Percentiles rank a stretch among this genome's conserved stretches.
Conservation (phyloP, 257 asterid species). For the Nicotiana undulata region DNA sequence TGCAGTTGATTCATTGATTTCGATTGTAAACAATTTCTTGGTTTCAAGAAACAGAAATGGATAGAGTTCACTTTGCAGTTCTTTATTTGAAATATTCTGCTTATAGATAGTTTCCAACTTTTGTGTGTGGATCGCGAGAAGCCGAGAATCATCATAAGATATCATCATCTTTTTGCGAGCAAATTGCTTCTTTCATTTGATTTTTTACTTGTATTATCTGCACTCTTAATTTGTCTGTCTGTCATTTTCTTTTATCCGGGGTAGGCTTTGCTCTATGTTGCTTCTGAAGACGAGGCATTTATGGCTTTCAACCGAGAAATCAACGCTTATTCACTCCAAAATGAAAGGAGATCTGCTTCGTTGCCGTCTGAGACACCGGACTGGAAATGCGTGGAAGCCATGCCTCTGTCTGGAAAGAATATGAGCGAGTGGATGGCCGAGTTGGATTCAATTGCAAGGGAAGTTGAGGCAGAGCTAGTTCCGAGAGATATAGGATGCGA, state of each 20-base stretch:
- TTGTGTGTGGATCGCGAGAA: background rate
- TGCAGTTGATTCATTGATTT: background rate
- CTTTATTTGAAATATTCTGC: background rate
- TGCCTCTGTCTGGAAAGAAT: constrained; percentile 75
- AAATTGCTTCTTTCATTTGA: background rate
- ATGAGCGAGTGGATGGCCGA: constrained; percentile 69
- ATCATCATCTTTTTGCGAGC: background rate
- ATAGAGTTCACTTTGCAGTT: background rate
- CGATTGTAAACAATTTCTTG: background rate
- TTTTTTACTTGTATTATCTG: background rate
- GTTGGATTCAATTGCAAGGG: constrained; percentile 68
- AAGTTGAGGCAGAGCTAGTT: constrained; percentile 85
- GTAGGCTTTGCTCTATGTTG: constrained; percentile 79
- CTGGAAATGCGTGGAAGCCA: constrained; percentile 48
- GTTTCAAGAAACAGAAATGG: background rate
- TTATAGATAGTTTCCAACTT: background rate
- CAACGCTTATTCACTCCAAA: constrained; percentile 45
- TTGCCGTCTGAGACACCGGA: constrained; percentile 24
- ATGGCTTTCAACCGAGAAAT: constrained; percentile 61
- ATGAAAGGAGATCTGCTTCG: constrained; percentile 42
- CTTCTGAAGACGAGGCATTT: constrained; percentile 81
- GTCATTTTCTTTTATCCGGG: background rate
- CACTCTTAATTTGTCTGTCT: background rate
- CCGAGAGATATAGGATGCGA: constrained; percentile 78
- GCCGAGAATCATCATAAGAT: background rate